These are phyloP conservation scores for Sporothrix humicola DNA, from an alignment of 2,329 filamentous ascomycete species.

Conservation along the genomic window DNA sequence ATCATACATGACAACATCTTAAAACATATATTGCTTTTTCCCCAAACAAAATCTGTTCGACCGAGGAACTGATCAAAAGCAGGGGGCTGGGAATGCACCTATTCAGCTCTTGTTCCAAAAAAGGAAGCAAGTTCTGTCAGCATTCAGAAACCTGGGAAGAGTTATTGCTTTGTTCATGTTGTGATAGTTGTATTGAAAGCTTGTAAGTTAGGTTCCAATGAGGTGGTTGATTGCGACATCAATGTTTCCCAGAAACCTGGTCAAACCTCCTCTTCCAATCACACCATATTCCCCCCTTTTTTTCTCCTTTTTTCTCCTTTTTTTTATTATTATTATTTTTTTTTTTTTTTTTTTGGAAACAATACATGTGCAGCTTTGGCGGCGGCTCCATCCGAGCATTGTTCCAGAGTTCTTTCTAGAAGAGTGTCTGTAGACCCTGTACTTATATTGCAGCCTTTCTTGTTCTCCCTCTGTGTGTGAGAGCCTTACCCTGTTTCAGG, in stretches of 20 bases:
- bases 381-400: constrained; percentile 8
- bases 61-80: no score
- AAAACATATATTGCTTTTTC: constrained; percentile 4
- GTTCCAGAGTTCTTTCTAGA: neutral
- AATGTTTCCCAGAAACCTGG: no score
- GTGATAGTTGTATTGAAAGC: no score
- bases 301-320: no score
- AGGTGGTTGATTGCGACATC: no score
- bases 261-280: no score
- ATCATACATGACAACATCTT: constrained; percentile 2
- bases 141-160: neutral
- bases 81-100: neutral
- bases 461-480: neutral
- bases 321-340: no score
- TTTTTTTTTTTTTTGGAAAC: neutral
- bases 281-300: no score
- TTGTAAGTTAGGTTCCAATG: no score
- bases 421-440: neutral
- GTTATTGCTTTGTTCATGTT: neutral
- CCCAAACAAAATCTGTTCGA: constrained; percentile 16
- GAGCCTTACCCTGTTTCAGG: no score
- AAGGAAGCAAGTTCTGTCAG: neutral
- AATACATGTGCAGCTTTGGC: neutral
- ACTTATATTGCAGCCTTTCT: neutral
- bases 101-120: neutral